These are phyloP conservation scores for Ambrosiella beaveri DNA, from an alignment of 2,329 filamentous ascomycete genomes.

Conservation along the genomic window DNA sequence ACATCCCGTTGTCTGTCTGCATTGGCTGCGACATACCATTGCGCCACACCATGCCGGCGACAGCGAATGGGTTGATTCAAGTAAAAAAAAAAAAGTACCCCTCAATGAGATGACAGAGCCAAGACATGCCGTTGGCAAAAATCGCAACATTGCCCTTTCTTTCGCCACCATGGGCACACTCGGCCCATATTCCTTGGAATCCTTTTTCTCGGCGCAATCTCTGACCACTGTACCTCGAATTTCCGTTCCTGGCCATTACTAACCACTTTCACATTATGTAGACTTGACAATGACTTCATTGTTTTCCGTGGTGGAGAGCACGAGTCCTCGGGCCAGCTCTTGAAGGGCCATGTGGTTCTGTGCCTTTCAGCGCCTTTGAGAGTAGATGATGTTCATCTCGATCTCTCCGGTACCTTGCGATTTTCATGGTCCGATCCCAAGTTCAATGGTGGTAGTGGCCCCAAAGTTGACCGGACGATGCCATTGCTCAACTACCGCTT, in stretches of 20 bases:
- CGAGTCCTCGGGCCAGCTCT: slow-evolving; percentile 57
- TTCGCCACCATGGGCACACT: neutral
- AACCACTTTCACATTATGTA: slow-evolving; percentile 19
- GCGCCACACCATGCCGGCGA: neutral
- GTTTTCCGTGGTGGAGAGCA: slow-evolving; percentile 59
- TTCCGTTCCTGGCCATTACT: neutral
- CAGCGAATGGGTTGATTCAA: neutral
- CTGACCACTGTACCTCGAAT: neutral
- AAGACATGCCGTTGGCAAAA: neutral
- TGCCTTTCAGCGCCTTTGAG: slow-evolving; percentile 52
- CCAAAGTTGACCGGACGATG: slow-evolving; percentile 40
- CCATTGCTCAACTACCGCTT: slow-evolving; percentile 53
- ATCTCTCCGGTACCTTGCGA: slow-evolving; percentile 52
- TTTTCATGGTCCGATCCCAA: slow-evolving; percentile 20
- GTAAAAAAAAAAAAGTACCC: neutral
- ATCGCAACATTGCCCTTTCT: neutral
- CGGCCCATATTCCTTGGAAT: neutral
- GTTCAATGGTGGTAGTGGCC: slow-evolving; percentile 17
- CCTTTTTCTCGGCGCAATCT: neutral
- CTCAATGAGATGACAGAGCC: neutral
- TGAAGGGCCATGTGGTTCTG: slow-evolving; percentile 58
- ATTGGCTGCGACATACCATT: neutral
- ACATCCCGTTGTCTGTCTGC: neutral
- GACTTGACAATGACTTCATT: slow-evolving; percentile 62
- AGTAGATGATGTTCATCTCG: slow-evolving; percentile 56